Conservation (phyloP, 2,329 filamentous ascomycete genomes). For the Xylaria polymorpha region DNA sequence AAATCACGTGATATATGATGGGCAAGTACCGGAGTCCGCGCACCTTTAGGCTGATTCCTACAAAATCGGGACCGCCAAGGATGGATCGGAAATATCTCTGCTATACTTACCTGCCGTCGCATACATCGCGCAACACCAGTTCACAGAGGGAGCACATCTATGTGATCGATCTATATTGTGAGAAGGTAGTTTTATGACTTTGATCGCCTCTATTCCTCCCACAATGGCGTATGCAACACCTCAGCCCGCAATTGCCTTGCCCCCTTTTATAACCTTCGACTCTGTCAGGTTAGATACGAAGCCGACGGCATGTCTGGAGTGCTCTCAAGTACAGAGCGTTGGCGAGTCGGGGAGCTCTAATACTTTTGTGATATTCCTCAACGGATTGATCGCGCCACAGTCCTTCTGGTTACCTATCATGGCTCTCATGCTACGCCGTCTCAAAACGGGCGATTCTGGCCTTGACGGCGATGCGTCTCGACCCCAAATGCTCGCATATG, state of each 20-base stretch:
- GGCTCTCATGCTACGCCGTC: constrained; percentile 36
- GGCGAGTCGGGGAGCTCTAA: constrained; percentile 33
- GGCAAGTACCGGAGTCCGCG: not conserved
- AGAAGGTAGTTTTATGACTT: not conserved
- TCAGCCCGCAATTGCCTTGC: constrained; percentile 39
- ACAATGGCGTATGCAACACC: constrained; percentile 34
- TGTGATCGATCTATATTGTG: not conserved
- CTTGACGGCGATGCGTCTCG: constrained; percentile 35
- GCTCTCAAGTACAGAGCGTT: constrained; percentile 35
- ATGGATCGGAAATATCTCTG: not conserved
- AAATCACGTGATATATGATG: not conserved
- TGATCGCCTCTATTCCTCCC: not conserved
- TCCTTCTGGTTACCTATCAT: constrained; percentile 43
- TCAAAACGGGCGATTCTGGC: constrained; percentile 18
- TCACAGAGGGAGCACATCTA: not conserved
- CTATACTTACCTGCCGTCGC: not conserved
- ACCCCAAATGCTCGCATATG: constrained; percentile 63
- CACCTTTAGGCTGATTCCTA: not conserved
- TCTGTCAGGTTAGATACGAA: constrained; percentile 39
- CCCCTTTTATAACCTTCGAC: constrained; percentile 39
- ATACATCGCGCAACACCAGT: not conserved
- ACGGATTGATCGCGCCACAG: constrained; percentile 47
- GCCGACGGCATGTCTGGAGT: constrained; percentile 39
- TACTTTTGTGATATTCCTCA: constrained; percentile 46
- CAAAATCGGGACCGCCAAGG: not conserved